A percentile compares a stretch with the other conserved stretches of the same genome.
Evolutionary conservation across 495 filamentous ascomycete species (phyloP).

Genomic region (Lepidopterella palustris): DNA sequence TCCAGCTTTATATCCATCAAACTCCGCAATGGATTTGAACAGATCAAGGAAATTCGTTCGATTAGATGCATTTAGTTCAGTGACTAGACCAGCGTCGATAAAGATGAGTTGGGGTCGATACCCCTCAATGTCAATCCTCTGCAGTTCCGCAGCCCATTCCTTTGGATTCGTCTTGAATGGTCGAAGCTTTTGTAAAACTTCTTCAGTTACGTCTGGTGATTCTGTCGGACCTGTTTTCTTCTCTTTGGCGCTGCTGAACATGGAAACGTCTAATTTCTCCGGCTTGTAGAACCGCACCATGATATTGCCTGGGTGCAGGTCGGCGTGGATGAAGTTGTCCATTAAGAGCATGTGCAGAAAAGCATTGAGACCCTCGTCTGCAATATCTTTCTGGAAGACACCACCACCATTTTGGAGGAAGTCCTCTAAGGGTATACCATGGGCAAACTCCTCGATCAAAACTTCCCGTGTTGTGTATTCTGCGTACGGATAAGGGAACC

Average conservation of each 20-base stretch:
- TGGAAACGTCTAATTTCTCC: constrained; percentile 57
- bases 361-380: constrained; percentile 92
- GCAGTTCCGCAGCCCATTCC: constrained; percentile 66
- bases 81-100: constrained; percentile 96
- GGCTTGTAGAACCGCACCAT: constrained; percentile 98
- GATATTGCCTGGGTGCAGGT: constrained; percentile 97
- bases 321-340: constrained; percentile 98
- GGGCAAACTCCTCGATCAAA: constrained; percentile 90
- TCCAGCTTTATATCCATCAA: constrained; percentile 92
- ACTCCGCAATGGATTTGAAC: constrained; percentile 93
- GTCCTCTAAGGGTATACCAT: constrained; percentile 82
- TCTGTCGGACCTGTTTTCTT: constrained; percentile 30
- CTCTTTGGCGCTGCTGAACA: constrained; percentile 43
- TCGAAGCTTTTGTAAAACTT: constrained; percentile 70
- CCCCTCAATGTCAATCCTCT: constrained; percentile 77
- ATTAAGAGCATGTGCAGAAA: constrained; percentile 96
- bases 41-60: constrained; percentile 90
- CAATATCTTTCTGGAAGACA: constrained; percentile 87
- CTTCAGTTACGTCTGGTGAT: constrained; percentile 72
- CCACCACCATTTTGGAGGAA: constrained; percentile 90
- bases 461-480: constrained; percentile 89
- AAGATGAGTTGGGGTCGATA: constrained; percentile 94
- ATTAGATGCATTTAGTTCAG: constrained; percentile 80
- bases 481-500: constrained; percentile 90
- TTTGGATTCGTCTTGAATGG: constrained; percentile 59